These are phyloP conservation scores for Epichloe hybrida DNA, from an alignment of 2,329 filamentous ascomycete genomes.

Conservation along the genomic window DNA sequence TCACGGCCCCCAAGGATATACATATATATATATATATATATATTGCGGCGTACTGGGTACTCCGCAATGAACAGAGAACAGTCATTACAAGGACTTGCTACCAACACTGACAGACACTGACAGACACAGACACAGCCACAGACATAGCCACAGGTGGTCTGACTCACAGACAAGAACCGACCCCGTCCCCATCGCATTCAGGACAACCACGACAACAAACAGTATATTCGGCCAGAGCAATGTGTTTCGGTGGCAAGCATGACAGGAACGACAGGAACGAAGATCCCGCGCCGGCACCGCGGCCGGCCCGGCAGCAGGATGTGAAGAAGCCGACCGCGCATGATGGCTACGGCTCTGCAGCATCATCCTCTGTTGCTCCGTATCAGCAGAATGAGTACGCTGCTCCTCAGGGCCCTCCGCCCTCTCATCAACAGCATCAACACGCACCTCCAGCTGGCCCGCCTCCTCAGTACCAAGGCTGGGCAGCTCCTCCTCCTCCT, in stretches of 20 bases:
- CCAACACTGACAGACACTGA: too few relatives aligned
- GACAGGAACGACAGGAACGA: slow-evolving; percentile 22
- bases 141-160: too few relatives aligned
- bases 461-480: slow-evolving; percentile 13
- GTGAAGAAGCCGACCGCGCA: slow-evolving; percentile 10
- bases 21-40: too few relatives aligned
- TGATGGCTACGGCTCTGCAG: background rate
- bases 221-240: slow-evolving; percentile 9
- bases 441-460: slow-evolving; percentile 18
- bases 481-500: slow-evolving; percentile 25
- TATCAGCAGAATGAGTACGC: slow-evolving; percentile 5
- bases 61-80: too few relatives aligned
- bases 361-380: slow-evolving; percentile 10
- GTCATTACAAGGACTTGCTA: too few relatives aligned
- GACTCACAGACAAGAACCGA: too few relatives aligned
- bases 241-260: slow-evolving; percentile 38
- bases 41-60: too few relatives aligned
- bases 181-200: too few relatives aligned
- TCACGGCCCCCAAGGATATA: too few relatives aligned
- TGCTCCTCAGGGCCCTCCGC: slow-evolving; percentile 20
- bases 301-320: slow-evolving; percentile 20
- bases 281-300: slow-evolving; percentile 26
- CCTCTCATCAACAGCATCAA: slow-evolving; percentile 9
- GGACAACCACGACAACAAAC: background rate
- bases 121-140: too few relatives aligned